phyloP scores from a whole-genome alignment of 441 rosid species.

The Gossypium schwendimanii region DNA sequence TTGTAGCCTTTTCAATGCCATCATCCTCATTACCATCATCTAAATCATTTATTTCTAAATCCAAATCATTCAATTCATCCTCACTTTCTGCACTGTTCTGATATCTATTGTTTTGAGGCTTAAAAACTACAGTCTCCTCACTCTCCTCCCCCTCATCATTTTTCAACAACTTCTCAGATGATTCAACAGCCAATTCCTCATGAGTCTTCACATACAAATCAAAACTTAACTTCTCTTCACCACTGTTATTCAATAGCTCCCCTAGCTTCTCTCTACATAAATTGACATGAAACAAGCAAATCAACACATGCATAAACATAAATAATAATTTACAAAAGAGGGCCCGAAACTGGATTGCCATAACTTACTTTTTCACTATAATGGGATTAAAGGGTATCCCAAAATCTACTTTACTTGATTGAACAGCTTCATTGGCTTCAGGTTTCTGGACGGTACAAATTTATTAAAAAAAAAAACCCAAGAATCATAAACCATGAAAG shows the following conservation, averaged over 20 bases:
- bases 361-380: constrained; percentile 22
- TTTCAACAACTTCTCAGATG: constrained; percentile 7
- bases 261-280: constrained; percentile 15
- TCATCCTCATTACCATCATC: constrained; percentile 14
- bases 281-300: not conserved
- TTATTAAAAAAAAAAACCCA: not conserved
- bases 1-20: not conserved
- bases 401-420: constrained; percentile 12
- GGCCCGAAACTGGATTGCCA: not conserved
- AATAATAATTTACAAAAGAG: not conserved
- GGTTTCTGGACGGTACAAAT: constrained; percentile 21
- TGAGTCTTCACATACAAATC: constrained; percentile 22
- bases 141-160: constrained; percentile 11
- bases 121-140: constrained; percentile 3
- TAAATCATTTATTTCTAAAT: constrained; percentile 13
- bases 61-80: constrained; percentile 25
- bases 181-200: constrained; percentile 14
- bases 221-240: constrained; percentile 23
- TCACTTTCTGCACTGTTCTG: constrained; percentile 23
- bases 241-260: constrained; percentile 6
- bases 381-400: constrained; percentile 17
- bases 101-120: constrained; percentile 25
- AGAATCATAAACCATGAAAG: constrained; percentile 3
- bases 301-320: not conserved
- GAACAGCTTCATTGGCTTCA: constrained; percentile 19